phyloP scores from a whole-genome alignment of 495 filamentous ascomycete genomes.

The Cercophora samala region DNA sequence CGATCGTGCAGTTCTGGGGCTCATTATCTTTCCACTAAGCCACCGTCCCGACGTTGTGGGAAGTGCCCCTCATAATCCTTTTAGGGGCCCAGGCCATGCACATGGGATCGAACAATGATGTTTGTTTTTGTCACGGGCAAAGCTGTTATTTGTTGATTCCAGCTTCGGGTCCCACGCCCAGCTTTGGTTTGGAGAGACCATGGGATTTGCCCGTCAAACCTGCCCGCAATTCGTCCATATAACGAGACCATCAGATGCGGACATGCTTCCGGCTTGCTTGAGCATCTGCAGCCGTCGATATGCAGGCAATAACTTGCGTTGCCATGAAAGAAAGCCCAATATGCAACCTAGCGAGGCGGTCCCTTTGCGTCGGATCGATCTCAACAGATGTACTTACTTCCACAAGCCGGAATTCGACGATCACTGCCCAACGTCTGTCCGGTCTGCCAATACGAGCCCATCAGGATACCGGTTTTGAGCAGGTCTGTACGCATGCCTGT shows the following conservation, averaged over 20 bases:
- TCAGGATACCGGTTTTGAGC: conserved; percentile 14
- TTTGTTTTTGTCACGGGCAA: not conserved
- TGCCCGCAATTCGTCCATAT: conserved; percentile 8
- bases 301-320: conserved; percentile 24
- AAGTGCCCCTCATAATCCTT: conserved; percentile 7
- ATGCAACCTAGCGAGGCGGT: conserved; percentile 20
- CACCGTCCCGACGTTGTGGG: conserved; percentile 22
- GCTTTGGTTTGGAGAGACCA: conserved; percentile 4
- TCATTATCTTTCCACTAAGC: conserved; percentile 17
- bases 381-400: conserved; percentile 10
- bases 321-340: conserved; percentile 25
- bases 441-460: conserved; percentile 15
- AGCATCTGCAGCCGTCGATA: conserved; percentile 1
- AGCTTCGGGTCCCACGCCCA: conserved; percentile 7
- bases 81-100: conserved; percentile 14
- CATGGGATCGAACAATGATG: conserved; percentile 10
- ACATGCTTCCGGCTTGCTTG: not conserved
- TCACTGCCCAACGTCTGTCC: conserved; percentile 31
- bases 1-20: not conserved
- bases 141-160: conserved; percentile 12
- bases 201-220: conserved; percentile 10
- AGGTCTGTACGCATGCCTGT: conserved; percentile 18
- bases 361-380: conserved; percentile 25
- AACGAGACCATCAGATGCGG: not conserved
- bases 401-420: not conserved